Conservation (phyloP, 1,284 basidiomycete genomes). For the Trichosporon sp. region DNA sequence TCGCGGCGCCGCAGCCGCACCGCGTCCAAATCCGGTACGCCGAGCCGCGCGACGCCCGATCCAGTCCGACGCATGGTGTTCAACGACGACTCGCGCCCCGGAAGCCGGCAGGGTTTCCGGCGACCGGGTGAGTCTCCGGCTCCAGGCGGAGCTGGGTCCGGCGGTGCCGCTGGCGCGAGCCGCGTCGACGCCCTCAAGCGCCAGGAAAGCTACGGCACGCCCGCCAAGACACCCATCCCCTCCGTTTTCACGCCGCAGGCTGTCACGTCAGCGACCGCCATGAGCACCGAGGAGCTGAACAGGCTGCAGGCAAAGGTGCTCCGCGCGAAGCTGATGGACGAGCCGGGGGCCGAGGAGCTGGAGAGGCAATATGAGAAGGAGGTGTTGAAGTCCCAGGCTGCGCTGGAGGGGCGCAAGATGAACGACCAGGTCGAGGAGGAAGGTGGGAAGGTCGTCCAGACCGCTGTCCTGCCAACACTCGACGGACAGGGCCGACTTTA, state of each 20-base stretch:
- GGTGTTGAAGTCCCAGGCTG: slow-evolving; percentile 7
- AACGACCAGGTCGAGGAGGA: slow-evolving; percentile 4
- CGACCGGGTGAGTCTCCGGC: slow-evolving; percentile 62
- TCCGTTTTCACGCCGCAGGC: slow-evolving; percentile 74
- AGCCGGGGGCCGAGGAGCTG: slow-evolving; percentile 65
- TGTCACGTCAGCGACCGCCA: slow-evolving; percentile 37
- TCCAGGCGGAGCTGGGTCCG: neutral
- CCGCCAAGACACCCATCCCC: slow-evolving; percentile 67
- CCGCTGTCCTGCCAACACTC: slow-evolving; percentile 84
- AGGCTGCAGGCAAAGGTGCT: slow-evolving; percentile 88
- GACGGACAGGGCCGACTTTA: slow-evolving; percentile 83
- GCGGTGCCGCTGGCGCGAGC: slow-evolving; percentile 44
- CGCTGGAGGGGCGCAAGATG: slow-evolving; percentile 10
- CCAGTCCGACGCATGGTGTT: slow-evolving; percentile 47
- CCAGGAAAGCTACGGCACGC: slow-evolving; percentile 24
- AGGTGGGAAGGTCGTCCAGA: slow-evolving; percentile 46
- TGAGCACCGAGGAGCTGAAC: slow-evolving; percentile 65
- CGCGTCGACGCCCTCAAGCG: slow-evolving; percentile 39
- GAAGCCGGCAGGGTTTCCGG: slow-evolving; percentile 71
- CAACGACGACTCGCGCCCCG: slow-evolving; percentile 50
- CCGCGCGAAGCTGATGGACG: slow-evolving; percentile 76
- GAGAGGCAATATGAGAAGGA: slow-evolving; percentile 77
- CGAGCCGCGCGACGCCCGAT: slow-evolving; percentile 40
- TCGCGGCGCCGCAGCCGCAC: slow-evolving; percentile 54
- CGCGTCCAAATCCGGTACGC: slow-evolving; percentile 43